A percentile compares a stretch with the other conserved stretches of the same genome.
These are phyloP conservation scores for Isatis tinctoria DNA, from an alignment of 345 rosid species.

Conservation along the genomic window DNA sequence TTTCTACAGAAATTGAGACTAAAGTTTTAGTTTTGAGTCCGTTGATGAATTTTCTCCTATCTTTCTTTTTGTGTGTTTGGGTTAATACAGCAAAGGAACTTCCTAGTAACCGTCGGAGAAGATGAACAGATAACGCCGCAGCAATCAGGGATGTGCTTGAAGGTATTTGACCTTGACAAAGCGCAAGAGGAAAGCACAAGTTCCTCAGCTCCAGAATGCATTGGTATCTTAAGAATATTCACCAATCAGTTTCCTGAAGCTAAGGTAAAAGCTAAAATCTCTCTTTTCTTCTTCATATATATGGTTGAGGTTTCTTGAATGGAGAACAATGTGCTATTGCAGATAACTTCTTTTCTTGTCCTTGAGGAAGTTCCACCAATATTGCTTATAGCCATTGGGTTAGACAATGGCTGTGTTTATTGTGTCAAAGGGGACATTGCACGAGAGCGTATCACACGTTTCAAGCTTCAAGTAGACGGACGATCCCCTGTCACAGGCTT, in stretches of 20 bases:
- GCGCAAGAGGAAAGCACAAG: conserved; percentile 83
- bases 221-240: conserved; percentile 81
- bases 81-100: conserved; percentile 84
- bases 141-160: conserved; percentile 81
- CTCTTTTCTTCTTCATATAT: background rate
- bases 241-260: conserved; percentile 95
- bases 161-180: conserved; percentile 91
- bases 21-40: too few relatives aligned
- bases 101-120: conserved; percentile 80
- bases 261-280: conserved; percentile 43
- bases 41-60: too few relatives aligned
- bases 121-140: conserved; percentile 78
- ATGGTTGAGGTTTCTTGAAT: background rate
- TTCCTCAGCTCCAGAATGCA: conserved; percentile 64
- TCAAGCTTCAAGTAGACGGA: conserved; percentile 72
- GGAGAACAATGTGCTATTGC: conserved; percentile 34
- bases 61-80: background rate
- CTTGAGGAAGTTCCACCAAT: conserved; percentile 96
- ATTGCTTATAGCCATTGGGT: conserved; percentile 82
- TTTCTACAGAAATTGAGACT: too few relatives aligned
- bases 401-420: conserved; percentile 79
- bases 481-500: conserved; percentile 59
- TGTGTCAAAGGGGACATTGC: conserved; percentile 98
- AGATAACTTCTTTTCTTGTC: conserved; percentile 91
- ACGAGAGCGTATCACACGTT: conserved; percentile 83